Conservation (phyloP, 1,284 basidiomycete species). For the Rhodotorula sp. region DNA sequence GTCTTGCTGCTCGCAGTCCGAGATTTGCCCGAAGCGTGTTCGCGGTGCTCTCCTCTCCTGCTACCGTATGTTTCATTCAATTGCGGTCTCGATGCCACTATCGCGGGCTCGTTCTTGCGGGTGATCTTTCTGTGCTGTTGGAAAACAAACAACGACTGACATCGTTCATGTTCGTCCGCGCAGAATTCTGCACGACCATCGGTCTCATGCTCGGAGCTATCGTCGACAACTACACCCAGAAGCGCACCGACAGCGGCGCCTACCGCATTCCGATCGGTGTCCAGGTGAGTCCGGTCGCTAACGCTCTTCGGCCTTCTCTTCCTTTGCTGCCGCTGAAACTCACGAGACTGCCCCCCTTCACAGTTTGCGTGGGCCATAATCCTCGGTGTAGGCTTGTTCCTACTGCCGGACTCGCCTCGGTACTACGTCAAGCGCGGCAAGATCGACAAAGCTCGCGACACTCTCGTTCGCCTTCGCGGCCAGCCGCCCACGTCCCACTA, state of each 20-base stretch:
- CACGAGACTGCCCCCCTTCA: too few relatives aligned
- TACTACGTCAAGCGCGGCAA: constrained; percentile 65
- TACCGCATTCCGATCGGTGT: constrained; percentile 53
- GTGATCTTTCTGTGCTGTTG: too few relatives aligned
- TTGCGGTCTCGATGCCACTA: too few relatives aligned
- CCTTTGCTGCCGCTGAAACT: too few relatives aligned
- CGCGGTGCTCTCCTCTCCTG: constrained; percentile 40
- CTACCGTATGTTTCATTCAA: constrained; percentile 28
- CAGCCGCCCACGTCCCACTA: constrained; percentile 34
- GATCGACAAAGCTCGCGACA: constrained; percentile 64
- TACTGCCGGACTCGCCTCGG: constrained; percentile 68
- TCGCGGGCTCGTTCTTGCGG: too few relatives aligned
- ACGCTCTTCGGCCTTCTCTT: too few relatives aligned
- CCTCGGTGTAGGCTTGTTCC: constrained; percentile 60
- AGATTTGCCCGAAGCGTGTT: constrained; percentile 37
- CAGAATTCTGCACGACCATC: constrained; percentile 30
- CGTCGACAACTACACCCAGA: constrained; percentile 58
- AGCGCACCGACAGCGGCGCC: constrained; percentile 42
- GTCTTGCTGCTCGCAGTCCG: constrained; percentile 19
- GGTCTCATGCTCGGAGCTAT: constrained; percentile 34
- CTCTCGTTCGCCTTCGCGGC: constrained; percentile 47
- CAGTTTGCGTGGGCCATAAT: constrained; percentile 58
- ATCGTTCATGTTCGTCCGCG: not conserved
- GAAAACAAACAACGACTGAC: too few relatives aligned
- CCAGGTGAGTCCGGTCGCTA: constrained; percentile 50